Evolutionary conservation across 148 eudicot species (phyloP), one percentile per base, ranked within the genome.

Genomic region (Amaranthus cruentus): DNA sequence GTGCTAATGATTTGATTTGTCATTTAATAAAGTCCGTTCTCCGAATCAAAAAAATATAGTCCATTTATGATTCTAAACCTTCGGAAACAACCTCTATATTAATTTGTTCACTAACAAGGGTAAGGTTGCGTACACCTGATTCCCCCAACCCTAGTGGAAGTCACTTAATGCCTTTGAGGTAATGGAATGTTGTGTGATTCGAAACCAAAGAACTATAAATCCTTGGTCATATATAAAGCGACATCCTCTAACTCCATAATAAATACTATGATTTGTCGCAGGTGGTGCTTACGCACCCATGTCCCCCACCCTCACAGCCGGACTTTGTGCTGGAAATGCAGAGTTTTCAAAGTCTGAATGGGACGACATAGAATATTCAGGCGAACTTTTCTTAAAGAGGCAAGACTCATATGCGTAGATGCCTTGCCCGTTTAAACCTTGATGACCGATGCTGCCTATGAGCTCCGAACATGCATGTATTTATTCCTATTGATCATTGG

Each of bases 251-350:
- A 28, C 38, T 28, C 38, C 38, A 28, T 0, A 50, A 3, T 67
- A 49, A 67, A 43, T 7, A 18, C 70, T 50, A 38, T 11, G 9
- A 61, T 21, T 65, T 9, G 46, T 50, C 54, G 62, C 78, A 87
- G 90, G 88, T 55, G 81, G 61, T 70, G 18, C 75, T 62, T 85
- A 80, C 21, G 78, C 83, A 21, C 83, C 91, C 21, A 68, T 80
- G 70, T 85, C 88, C 53, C 91, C 91, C 73, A 75, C 87, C 52
- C 76, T 85, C 57, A 83, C 87, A 75, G 73, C 81, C 10, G 81
- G 84, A 42, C 75, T 87, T 18, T 87, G 83, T 55, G 71, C 68
- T 60, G 87, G 75, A 59, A 78, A 78, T 43, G 81, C 81, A 46
- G 85, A 83, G 44, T 61, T 60, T 43, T 18, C 46, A 54, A 75